Evolutionary conservation across 2,329 filamentous ascomycete genomes (phyloP), one percentile per base, ranked within the genome.

Genomic region (Rhynchosporium graminicola): DNA sequence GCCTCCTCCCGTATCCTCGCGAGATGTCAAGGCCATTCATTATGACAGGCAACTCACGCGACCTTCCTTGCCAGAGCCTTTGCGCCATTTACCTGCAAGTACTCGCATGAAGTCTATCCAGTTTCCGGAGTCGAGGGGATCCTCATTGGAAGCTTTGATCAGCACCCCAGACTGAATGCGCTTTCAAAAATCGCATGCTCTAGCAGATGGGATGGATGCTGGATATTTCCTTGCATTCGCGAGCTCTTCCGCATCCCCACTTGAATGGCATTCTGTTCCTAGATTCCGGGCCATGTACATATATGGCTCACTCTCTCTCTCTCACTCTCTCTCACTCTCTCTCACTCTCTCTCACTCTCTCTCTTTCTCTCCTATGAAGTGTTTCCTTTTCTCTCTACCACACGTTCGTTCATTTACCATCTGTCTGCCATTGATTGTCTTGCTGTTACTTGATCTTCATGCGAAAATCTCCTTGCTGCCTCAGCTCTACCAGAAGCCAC

Each of bases 1-100:
- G 20, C 20, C 20, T 20, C 20, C 20, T 20, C 20, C 43, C 59
- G 42, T 59, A 62, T 52, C 45, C 64, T 52, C 46, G n/a, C 45
- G 61, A 60, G 62, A 56, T 56, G 59, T 69, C 67, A 69, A 56
- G 55, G 20, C 20, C 20, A 20, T 20, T 65, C 65, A 69, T 46
- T 66, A 58, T 67, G 63, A 63, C 61, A 42, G 15, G 46, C 33
- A 57, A 62, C 63, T 59, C 15, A 29, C 38, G 15, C 58, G 56
- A 28, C 28, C 54, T 60, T 64, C 36, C 40, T 56, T 42, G 52
- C 36, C 20, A 42, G 13, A 43, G 29, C 2, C 38, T 29, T 56
- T 56, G 52, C 52, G 36, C 52, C 36, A 20, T 43, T 43, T 26
- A 38, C 31, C 12, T 9, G 33, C 50, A 9, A 33, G 50, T 38